Conservation (phyloP, 2,329 filamentous ascomycete genomes). For the Ophiostoma novo-ulmi region DNA sequence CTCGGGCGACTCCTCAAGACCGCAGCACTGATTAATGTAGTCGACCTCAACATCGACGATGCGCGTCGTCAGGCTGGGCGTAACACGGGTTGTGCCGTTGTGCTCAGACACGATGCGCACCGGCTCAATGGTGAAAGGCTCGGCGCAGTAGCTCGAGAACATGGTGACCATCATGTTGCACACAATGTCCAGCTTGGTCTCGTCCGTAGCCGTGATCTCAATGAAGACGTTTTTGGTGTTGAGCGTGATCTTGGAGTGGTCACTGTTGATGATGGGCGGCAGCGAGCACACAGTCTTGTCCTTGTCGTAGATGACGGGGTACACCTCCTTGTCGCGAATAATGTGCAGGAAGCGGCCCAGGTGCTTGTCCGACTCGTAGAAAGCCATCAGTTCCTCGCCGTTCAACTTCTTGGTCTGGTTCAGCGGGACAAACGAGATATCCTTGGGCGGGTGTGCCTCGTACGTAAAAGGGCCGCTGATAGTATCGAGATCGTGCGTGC, state of each 20-base stretch:
- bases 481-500: slow-evolving; percentile 93
- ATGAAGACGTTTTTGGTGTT: slow-evolving; percentile 93
- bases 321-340: slow-evolving; percentile 86
- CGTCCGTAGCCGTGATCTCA: slow-evolving; percentile 88
- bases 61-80: slow-evolving; percentile 73
- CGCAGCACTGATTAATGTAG: slow-evolving; percentile 91
- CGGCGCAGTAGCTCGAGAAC: slow-evolving; percentile 87
- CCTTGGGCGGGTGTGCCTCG: slow-evolving; percentile 82
- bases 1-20: slow-evolving; percentile 67
- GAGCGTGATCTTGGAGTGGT: slow-evolving; percentile 92
- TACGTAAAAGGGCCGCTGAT: slow-evolving; percentile 94
- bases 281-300: slow-evolving; percentile 84
- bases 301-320: slow-evolving; percentile 91
- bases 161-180: slow-evolving; percentile 88
- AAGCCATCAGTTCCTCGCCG: slow-evolving; percentile 81
- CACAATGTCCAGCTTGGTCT: slow-evolving; percentile 84
- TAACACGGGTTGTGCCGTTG: slow-evolving; percentile 75
- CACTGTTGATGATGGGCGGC: slow-evolving; percentile 94
- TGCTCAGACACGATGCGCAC: slow-evolving; percentile 88
- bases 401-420: slow-evolving; percentile 90
- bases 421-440: slow-evolving; percentile 84
- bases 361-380: slow-evolving; percentile 93
- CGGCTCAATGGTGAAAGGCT: slow-evolving; percentile 89
- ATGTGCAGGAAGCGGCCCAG: slow-evolving; percentile 79
- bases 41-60: slow-evolving; percentile 76